These are phyloP conservation scores for Pyricularia sp. DNA, from an alignment of 2,329 filamentous ascomycete species.

Conservation along the genomic window DNA sequence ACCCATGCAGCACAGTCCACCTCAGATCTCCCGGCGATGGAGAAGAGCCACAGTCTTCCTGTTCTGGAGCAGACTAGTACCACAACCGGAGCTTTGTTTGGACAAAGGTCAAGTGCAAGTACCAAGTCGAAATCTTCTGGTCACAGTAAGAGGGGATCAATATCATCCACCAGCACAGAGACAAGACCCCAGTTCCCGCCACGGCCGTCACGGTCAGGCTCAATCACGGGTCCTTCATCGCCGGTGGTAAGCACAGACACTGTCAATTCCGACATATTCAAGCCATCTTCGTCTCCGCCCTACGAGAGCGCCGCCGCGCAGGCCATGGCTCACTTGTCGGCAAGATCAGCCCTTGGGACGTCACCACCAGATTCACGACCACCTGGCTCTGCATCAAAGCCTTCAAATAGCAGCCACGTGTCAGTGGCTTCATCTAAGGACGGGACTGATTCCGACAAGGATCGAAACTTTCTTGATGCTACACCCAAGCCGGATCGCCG, in stretches of 20 bases:
- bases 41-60: constrained; percentile 43
- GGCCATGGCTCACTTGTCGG: constrained; percentile 57
- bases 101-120: constrained; percentile 29
- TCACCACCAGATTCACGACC: constrained; percentile 13
- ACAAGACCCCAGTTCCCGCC: constrained; percentile 31
- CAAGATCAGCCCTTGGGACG: constrained; percentile 26
- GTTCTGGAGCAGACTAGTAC: constrained; percentile 21
- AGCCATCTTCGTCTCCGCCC: constrained; percentile 39
- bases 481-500: constrained; percentile 17
- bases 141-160: constrained; percentile 10
- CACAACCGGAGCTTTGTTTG: constrained; percentile 29
- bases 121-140: constrained; percentile 17
- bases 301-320: constrained; percentile 43
- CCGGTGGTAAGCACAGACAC: constrained; percentile 56
- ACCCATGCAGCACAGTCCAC: constrained; percentile 5
- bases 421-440: constrained; percentile 7
- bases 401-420: constrained; percentile 29
- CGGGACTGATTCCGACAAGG: constrained; percentile 24
- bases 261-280: constrained; percentile 51
- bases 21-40: constrained; percentile 30
- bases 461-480: constrained; percentile 17
- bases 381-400: constrained; percentile 28
- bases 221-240: constrained; percentile 48
- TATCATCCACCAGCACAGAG: constrained; percentile 36
- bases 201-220: constrained; percentile 44